Base-by-base conservation (phyloP, 352 stramenopile genomes). In the Phytophthora cryptogea region DNA sequence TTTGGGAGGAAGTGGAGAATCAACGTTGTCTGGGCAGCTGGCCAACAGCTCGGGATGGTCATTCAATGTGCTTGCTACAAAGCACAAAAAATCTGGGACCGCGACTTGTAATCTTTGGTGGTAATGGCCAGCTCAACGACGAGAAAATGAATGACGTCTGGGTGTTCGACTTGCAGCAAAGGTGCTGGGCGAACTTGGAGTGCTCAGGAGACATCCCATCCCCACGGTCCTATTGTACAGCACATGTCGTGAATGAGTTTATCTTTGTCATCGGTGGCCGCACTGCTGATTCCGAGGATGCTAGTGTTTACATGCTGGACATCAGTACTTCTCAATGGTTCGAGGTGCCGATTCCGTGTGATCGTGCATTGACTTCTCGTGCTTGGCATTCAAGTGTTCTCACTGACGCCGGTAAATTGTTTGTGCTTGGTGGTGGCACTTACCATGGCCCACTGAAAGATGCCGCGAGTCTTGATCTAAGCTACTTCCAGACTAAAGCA, bases 101-200 rank as follows among this genome's bases (percentile, higher is more conserved):
- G 42, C 61, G 63, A 33, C 43, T 80, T 14, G 35, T 94, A 23
- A 35, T 90, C 5, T 90, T 91, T 42, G 84, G 84, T 52, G 84
- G 82, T 14, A 91, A 91, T 62, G 80, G 78, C 8, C 80, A 91
- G 60, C 59, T 73, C n/a, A 88, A 72, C 14, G 66, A 88, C 4
- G 72, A 88, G 11, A 89, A 78, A 35, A 76, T 85, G 65, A 83
- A 88, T 58, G 84, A 94, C 43, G 60, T 81, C 14, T 94, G 84
- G 84, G 31, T 79, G 6, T 88, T 86, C 35, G 60, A 90, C 45
- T n/a, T 76, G 1, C 27, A 45, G 5, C 65, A 59, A 8, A 31
- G 49, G 16, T 20, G 40, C 14, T 93, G 84, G 84, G 66, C 53
- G 14, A 9, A 63, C 39, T 14, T 88, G 10, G 9, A 60, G 13